These are phyloP conservation scores for Zalaria obscura DNA, from an alignment of 2,329 filamentous ascomycete genomes.

Conservation along the genomic window DNA sequence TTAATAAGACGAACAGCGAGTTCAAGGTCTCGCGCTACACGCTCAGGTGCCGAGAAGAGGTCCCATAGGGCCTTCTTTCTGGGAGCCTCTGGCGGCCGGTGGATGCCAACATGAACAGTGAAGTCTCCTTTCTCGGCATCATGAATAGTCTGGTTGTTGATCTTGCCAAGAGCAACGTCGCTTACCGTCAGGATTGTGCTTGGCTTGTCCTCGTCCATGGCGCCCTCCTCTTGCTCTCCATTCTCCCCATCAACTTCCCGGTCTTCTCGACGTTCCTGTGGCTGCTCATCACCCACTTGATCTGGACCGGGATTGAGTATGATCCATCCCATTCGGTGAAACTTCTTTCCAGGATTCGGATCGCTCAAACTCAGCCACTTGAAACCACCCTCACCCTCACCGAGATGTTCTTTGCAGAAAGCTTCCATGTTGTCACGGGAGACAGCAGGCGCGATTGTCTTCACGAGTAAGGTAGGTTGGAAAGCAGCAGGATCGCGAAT, in stretches of 20 bases:
- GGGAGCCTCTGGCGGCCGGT: conserved; percentile 73
- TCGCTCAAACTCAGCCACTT: conserved; percentile 94
- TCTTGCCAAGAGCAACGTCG: conserved; percentile 79
- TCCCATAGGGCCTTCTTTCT: conserved; percentile 96
- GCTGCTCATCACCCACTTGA: conserved; percentile 48
- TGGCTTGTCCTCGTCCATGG: conserved; percentile 8
- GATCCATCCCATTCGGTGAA: conserved; percentile 96
- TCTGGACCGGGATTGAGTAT: conserved; percentile 77
- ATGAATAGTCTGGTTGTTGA: conserved; percentile 95
- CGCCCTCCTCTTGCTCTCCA: conserved; percentile 24
- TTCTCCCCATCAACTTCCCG: conserved; percentile 54
- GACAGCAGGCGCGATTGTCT: conserved; percentile 93
- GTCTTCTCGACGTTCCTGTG: conserved; percentile 54
- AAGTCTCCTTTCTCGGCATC: conserved; percentile 91
- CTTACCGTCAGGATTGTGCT: conserved; percentile 15
- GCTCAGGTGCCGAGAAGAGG: conserved; percentile 84
- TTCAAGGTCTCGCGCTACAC: conserved; percentile 78
- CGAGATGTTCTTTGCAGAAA: conserved; percentile 88
- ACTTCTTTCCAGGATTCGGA: conserved; percentile 92
- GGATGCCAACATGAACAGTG: conserved; percentile 91
- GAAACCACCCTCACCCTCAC: conserved; percentile 81
- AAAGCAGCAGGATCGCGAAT: conserved; percentile 77
- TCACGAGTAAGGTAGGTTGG: conserved; percentile 89
- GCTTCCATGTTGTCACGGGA: conserved; percentile 84
- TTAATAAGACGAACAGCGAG: conserved; percentile 69